Evolutionary conservation across 805 yeast genomes (phyloP).

Genomic region (Starmerella scarabaei): DNA sequence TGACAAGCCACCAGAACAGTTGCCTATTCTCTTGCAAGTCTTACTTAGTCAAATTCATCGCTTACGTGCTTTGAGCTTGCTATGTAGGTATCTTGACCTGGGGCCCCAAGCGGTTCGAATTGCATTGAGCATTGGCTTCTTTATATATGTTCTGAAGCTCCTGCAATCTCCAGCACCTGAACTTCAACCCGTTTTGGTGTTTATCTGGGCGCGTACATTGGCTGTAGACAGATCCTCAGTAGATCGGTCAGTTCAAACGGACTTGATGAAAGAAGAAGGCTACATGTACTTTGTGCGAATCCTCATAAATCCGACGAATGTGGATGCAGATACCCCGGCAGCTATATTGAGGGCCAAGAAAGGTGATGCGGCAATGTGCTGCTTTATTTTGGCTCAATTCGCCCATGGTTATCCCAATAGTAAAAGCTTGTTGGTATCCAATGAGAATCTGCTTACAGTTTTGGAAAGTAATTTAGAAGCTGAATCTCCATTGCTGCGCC

Average conservation of each 20-base stretch:
- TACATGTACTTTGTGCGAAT: slow-evolving; percentile 76
- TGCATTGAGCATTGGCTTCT: slow-evolving; percentile 86
- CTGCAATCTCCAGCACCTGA: slow-evolving; percentile 93
- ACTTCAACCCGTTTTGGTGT: slow-evolving; percentile 81
- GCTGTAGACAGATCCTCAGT: slow-evolving; percentile 51
- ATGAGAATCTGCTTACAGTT: slow-evolving; percentile 50
- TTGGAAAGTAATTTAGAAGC: slow-evolving; percentile 47
- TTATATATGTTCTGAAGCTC: slow-evolving; percentile 82
- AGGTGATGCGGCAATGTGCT: slow-evolving; percentile 75
- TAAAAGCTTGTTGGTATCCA: slow-evolving; percentile 63
- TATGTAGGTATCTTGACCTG: slow-evolving; percentile 75
- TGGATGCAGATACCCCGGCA: background rate
- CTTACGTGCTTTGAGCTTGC: slow-evolving; percentile 67
- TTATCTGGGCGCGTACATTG: slow-evolving; percentile 96
- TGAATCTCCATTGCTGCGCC: slow-evolving; percentile 75
- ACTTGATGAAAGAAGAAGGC: slow-evolving; percentile 80
- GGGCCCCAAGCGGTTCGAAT: slow-evolving; percentile 97
- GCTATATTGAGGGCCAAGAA: background rate
- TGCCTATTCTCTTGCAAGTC: slow-evolving; percentile 88
- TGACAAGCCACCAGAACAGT: slow-evolving; percentile 81
- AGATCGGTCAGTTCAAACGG: slow-evolving; percentile 77
- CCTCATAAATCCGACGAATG: slow-evolving; percentile 28
- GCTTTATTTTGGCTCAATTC: slow-evolving; percentile 75
- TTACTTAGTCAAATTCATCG: slow-evolving; percentile 88
- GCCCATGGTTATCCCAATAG: slow-evolving; percentile 69